These are phyloP conservation scores for Botrytis medusae DNA, from an alignment of 2,329 filamentous ascomycete genomes.

Conservation along the genomic window DNA sequence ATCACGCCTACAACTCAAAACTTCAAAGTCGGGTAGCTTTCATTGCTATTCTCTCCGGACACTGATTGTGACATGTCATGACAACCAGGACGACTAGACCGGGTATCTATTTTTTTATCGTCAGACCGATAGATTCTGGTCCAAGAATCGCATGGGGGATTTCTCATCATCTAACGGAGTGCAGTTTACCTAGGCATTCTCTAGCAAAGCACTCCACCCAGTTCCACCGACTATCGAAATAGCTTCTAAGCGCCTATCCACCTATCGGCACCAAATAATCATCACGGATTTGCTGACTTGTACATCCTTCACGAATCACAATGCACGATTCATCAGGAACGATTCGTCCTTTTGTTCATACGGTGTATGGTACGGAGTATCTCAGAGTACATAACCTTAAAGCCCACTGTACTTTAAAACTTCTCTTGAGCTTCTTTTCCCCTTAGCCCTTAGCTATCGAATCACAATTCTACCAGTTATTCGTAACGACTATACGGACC, in stretches of 20 bases:
- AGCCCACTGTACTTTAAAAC: neutral
- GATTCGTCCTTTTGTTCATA: neutral
- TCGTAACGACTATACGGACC: no score
- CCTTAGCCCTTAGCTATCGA: no score
- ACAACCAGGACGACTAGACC: neutral
- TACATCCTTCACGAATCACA: neutral
- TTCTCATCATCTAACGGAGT: neutral
- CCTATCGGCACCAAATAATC: neutral
- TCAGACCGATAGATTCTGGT: neutral
- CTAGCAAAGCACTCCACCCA: neutral
- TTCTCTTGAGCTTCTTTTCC: neutral
- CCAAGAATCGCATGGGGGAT: neutral
- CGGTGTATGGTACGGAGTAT: neutral
- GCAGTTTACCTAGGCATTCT: neutral
- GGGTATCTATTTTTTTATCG: neutral
- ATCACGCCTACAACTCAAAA: neutral
- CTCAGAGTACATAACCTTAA: neutral
- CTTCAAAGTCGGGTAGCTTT: neutral
- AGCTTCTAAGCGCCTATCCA: neutral
- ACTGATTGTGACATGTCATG: neutral
- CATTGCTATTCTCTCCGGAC: neutral
- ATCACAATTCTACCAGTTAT: no score
- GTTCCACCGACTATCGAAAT: constrained; percentile 2
- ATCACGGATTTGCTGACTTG: neutral
- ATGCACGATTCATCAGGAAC: neutral